phyloP scores from a whole-genome alignment of 257 asterid species.

The Linderniella brevidens region DNA sequence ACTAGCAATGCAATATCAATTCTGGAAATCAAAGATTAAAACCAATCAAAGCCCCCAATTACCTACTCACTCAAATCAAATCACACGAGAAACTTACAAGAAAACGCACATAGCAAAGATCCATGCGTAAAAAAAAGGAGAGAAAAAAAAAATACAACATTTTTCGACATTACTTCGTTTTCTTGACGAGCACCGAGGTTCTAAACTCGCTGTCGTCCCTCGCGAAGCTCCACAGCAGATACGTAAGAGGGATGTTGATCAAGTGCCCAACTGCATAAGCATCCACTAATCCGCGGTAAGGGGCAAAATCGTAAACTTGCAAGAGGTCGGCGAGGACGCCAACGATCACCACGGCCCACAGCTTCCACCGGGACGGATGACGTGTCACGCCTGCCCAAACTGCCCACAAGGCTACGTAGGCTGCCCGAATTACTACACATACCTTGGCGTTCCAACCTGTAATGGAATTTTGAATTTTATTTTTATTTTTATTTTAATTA shows the following conservation, averaged over 20 bases:
- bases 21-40: too few species aligned
- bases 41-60: too few species aligned
- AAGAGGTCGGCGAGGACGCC: constrained; percentile 37
- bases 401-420: constrained; percentile 45
- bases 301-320: constrained; percentile 61
- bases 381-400: constrained; percentile 46
- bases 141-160: too few species aligned
- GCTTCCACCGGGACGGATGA: constrained; percentile 64
- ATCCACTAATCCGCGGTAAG: constrained; percentile 45
- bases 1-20: too few species aligned
- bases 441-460: constrained; percentile 59
- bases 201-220: constrained; percentile 64
- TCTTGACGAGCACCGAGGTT: constrained; percentile 44
- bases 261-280: constrained; percentile 80
- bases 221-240: constrained; percentile 70
- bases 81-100: too few species aligned
- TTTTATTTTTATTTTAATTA: not conserved
- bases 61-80: too few species aligned
- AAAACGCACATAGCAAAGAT: too few species aligned
- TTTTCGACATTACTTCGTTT: constrained; percentile 19
- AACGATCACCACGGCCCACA: constrained; percentile 47
- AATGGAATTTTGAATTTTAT: constrained; percentile 1
- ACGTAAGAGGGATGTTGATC: constrained; percentile 49
- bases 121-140: too few species aligned
- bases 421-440: constrained; percentile 25